These are phyloP conservation scores for Mikania micrantha DNA, from an alignment of 129 eudicot species.

Conservation along the genomic window DNA sequence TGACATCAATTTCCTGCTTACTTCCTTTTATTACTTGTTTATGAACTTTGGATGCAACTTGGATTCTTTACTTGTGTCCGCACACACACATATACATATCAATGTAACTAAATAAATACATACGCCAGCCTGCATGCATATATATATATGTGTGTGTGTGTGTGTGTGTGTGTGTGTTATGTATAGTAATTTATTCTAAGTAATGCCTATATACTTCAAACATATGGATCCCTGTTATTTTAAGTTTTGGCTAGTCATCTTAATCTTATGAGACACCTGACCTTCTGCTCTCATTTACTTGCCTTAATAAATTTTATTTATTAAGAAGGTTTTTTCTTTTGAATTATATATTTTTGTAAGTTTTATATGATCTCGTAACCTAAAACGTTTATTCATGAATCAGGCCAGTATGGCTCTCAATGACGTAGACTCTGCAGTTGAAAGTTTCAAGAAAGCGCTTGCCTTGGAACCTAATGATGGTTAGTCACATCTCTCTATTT, in stretches of 20 bases:
- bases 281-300: background rate
- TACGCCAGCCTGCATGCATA: too few relatives aligned
- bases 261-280: background rate
- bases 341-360: background rate
- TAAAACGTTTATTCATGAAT: background rate
- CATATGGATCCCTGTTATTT: background rate
- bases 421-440: conserved; percentile 73
- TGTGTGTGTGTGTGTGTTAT: background rate
- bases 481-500: conserved; percentile 20
- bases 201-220: background rate
- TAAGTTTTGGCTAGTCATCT: background rate
- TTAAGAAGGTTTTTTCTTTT: background rate
- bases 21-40: background rate
- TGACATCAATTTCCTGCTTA: background rate
- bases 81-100: background rate
- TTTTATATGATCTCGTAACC: background rate
- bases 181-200: background rate
- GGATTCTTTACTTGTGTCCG: background rate
- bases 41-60: background rate
- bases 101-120: too few relatives aligned
- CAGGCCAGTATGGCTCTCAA: conserved; percentile 89
- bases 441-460: conserved; percentile 72
- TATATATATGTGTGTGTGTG: too few relatives aligned
- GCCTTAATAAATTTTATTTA: background rate
- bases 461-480: conserved; percentile 84